A percentile compares a stretch with the other conserved stretches of the same genome.
phyloP scores from a whole-genome alignment of 2,329 filamentous ascomycete species.

The Hymenoscyphus albidus region DNA sequence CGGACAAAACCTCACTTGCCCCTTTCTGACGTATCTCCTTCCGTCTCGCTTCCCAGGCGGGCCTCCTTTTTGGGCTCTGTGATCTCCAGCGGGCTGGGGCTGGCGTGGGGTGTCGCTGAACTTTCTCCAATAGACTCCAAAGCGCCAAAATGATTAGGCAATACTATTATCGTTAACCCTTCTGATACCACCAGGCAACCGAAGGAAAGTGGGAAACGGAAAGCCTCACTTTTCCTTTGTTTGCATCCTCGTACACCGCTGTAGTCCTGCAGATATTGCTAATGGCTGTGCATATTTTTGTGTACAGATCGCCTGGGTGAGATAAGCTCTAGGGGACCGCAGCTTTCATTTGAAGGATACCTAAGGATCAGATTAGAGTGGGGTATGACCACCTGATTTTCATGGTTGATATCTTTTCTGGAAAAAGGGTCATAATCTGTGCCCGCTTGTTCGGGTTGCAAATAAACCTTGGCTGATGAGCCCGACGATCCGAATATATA shows the following conservation, averaged over 20 bases:
- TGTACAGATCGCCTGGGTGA: slow-evolving; percentile 9
- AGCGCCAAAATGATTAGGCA: slow-evolving; percentile 5
- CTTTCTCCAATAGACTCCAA: slow-evolving; percentile 6
- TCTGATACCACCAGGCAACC: slow-evolving; percentile 7
- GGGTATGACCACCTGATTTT: neutral
- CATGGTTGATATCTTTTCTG: neutral
- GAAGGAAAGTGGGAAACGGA: slow-evolving; percentile 1
- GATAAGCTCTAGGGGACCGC: slow-evolving; percentile 4
- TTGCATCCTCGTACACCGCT: slow-evolving; percentile 14
- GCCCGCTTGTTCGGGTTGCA: slow-evolving; percentile 1
- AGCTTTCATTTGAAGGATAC: slow-evolving; percentile 5
- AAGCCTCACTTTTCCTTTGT: slow-evolving; percentile 15
- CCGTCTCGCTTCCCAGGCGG: neutral
- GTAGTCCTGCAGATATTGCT: slow-evolving; percentile 12
- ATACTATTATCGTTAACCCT: slow-evolving; percentile 12
- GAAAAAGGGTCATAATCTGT: neutral
- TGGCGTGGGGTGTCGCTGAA: slow-evolving; percentile 6
- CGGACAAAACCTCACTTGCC: neutral
- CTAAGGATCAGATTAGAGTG: slow-evolving; percentile 9
- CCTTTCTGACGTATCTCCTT: slow-evolving; percentile 7
- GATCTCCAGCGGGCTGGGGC: neutral
- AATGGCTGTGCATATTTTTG: slow-evolving; percentile 11
- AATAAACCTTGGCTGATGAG: neutral
- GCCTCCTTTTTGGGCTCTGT: neutral
- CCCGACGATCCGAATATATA: neutral